Evolutionary conservation across 306 rosid genomes (phyloP).

Genomic region (Trifolium fragiferum): DNA sequence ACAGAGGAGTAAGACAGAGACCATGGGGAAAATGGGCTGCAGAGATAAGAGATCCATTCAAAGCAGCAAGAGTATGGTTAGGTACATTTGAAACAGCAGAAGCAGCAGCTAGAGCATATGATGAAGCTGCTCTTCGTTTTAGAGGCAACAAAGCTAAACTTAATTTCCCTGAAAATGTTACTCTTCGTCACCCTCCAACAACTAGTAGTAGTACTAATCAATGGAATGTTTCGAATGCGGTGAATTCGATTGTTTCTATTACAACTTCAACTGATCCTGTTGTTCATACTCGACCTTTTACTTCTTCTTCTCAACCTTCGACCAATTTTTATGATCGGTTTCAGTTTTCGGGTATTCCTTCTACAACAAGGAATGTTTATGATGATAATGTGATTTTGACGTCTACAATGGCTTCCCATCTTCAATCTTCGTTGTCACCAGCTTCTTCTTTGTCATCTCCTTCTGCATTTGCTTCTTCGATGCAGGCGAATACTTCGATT

Average conservation of each 20-base stretch:
- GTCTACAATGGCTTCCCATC: conserved; percentile 47
- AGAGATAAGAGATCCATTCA: conserved; percentile 71
- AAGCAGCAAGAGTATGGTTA: conserved; percentile 70
- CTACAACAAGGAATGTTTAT: conserved; percentile 19
- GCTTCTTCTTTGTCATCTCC: conserved; percentile 38
- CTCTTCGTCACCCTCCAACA: conserved; percentile 44
- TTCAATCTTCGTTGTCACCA: conserved; percentile 40
- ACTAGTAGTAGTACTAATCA: conserved; percentile 10
- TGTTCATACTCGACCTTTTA: conserved; percentile 48
- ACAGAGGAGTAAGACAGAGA: conserved; percentile 76
- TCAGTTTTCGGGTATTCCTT: conserved; percentile 9
- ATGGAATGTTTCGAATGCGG: conserved; percentile 3
- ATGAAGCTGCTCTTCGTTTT: conserved; percentile 68
- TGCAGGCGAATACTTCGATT: conserved; percentile 29
- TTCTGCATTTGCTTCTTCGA: conserved; percentile 27
- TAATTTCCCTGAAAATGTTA: conserved; percentile 71
- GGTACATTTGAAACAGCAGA: conserved; percentile 72
- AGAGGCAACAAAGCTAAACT: conserved; percentile 74
- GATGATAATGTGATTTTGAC: conserved; percentile 42
- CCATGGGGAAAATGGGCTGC: conserved; percentile 89
- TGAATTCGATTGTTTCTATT: conserved; percentile 43
- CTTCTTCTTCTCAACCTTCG: conserved; percentile 7
- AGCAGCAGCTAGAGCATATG: conserved; percentile 68
- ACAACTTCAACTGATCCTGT: conserved; percentile 55
- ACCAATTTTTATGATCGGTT: conserved; percentile 4